Conservation (phyloP, 139 green algal genomes). For the Prasinococcaceae sp. region DNA sequence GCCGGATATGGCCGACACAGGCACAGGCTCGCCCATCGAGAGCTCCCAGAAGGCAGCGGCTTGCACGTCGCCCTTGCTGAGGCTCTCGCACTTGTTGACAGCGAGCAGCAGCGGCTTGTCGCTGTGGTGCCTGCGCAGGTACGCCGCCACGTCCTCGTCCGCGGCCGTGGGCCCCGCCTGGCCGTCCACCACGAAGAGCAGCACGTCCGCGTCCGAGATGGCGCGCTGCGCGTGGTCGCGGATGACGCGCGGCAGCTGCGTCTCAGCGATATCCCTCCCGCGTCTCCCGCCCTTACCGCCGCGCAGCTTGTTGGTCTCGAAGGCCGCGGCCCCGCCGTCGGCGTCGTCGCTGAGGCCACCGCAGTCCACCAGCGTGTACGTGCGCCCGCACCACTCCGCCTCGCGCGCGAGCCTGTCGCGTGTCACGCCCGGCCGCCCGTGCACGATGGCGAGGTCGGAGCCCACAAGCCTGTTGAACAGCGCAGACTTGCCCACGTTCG, state of each 20-base stretch:
- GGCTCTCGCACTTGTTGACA: conserved; percentile 97
- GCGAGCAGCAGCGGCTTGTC: conserved; percentile 66
- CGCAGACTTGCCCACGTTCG: conserved; percentile 92
- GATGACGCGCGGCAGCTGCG: conserved; percentile 41
- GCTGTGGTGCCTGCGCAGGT: conserved; percentile 66
- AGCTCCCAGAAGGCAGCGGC: conserved; percentile 79
- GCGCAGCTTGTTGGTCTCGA: conserved; percentile 47
- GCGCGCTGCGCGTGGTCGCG: conserved; percentile 76
- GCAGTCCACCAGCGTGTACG: conserved; percentile 95
- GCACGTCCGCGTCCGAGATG: conserved; percentile 63
- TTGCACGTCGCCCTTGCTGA: conserved; percentile 51
- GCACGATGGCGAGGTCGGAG: conserved; percentile 70
- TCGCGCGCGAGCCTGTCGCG: conserved; percentile 79
- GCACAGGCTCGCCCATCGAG: conserved; percentile 36
- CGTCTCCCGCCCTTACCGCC: conserved; percentile 30
- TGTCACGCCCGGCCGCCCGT: conserved; percentile 85
- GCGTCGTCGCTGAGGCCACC: conserved; percentile 29
- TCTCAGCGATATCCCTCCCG: neutral
- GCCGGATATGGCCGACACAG: conserved; percentile 79
- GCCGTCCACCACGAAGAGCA: conserved; percentile 83
- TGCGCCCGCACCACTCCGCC: conserved; percentile 63
- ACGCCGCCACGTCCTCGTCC: conserved; percentile 76
- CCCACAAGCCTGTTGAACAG: conserved; percentile 89
- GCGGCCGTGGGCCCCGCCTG: conserved; percentile 56
- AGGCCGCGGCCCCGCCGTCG: conserved; percentile 15